phyloP scores from a whole-genome alignment of 306 rosid genomes.

The Vigna radiata region DNA sequence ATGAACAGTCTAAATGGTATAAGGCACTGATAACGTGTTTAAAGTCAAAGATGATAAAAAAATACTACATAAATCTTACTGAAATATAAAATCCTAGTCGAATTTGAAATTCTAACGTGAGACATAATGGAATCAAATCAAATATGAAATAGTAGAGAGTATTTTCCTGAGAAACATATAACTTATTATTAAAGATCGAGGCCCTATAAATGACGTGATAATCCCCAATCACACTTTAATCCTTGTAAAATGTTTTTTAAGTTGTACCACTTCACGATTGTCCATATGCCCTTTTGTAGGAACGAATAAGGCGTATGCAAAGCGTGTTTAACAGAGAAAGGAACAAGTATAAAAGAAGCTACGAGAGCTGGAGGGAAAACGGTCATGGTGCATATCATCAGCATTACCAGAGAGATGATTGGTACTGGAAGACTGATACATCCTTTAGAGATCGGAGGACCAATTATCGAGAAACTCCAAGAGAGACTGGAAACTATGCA shows the following conservation, averaged over 20 bases:
- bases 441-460: conserved; percentile 69
- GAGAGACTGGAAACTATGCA: conserved; percentile 64
- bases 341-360: conserved; percentile 73
- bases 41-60: conserved; percentile 1
- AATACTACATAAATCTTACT: background rate
- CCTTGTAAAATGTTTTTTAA: background rate
- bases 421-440: conserved; percentile 95
- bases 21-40: background rate
- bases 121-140: background rate
- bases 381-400: conserved; percentile 67
- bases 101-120: background rate
- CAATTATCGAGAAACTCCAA: conserved; percentile 70
- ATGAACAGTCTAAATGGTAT: conserved; percentile 4
- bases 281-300: conserved; percentile 58
- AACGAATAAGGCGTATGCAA: conserved; percentile 98
- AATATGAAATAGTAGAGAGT: background rate
- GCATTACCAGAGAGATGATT: conserved; percentile 90
- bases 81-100: background rate
- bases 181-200: background rate
- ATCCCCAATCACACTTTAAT: background rate
- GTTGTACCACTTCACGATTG: conserved; percentile 3
- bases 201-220: background rate
- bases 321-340: conserved; percentile 98
- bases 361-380: conserved; percentile 87
- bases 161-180: conserved; percentile 5